A percentile compares a stretch with the other conserved stretches of the same genome.
These are phyloP conservation scores for Alternaria metachromatica DNA, from an alignment of 2,329 filamentous ascomycete species.

Conservation along the genomic window DNA sequence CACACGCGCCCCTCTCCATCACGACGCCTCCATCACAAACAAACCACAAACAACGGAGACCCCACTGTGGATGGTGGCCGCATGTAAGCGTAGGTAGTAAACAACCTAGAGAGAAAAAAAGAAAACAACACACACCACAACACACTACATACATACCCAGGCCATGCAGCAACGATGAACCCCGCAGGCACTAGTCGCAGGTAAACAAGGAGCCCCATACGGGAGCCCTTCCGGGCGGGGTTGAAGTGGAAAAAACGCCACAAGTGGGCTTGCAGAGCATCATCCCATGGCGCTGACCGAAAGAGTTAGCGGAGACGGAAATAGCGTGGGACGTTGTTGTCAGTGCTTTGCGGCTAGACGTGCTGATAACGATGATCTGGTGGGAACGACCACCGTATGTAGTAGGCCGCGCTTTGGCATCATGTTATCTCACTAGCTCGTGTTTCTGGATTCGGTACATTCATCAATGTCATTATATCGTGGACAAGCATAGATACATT, in stretches of 20 bases:
- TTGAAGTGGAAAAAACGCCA: background rate
- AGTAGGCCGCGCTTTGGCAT: background rate
- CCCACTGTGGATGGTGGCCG: background rate
- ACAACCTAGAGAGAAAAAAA: background rate
- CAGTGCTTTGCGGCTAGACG: too few relatives aligned
- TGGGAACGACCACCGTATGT: background rate
- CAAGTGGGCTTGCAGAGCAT: background rate
- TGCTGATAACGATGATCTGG: background rate
- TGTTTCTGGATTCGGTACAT: background rate
- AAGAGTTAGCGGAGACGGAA: background rate
- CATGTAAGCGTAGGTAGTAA: background rate
- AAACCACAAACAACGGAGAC: background rate
- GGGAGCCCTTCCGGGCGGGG: background rate
- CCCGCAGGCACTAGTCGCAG: background rate
- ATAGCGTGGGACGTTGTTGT: background rate
- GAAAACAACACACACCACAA: background rate
- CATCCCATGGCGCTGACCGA: background rate
- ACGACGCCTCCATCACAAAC: background rate
- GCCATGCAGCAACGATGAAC: background rate
- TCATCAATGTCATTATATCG: background rate
- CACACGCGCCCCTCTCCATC: background rate
- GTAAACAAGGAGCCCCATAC: background rate
- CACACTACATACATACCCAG: background rate
- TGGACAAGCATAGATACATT: background rate
- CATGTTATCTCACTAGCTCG: background rate